phyloP scores from a whole-genome alignment of 257 asterid genomes.

The Nicotiana tabacum region DNA sequence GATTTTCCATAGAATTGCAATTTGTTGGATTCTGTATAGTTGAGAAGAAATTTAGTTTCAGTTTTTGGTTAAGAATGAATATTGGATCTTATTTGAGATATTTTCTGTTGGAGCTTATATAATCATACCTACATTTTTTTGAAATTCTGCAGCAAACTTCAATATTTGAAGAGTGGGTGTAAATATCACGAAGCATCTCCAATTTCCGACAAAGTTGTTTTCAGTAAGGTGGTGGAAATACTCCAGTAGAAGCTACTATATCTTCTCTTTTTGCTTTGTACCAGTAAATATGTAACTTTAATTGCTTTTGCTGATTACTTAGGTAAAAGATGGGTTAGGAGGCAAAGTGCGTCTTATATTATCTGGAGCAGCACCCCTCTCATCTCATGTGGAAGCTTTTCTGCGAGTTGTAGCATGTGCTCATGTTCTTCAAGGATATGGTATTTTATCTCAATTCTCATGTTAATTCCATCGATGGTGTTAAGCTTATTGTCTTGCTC shows the following conservation, averaged over 20 bases:
- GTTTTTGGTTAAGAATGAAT: neutral
- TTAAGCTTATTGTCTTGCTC: neutral
- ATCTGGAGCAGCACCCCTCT: constrained; percentile 99
- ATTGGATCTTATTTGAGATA: constrained; percentile 1
- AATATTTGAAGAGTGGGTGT: constrained; percentile 59
- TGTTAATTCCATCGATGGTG: neutral
- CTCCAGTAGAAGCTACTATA: neutral
- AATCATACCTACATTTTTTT: neutral
- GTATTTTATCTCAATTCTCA: constrained; percentile 36
- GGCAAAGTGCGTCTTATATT: constrained; percentile 82
- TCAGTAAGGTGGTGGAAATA: constrained; percentile 62
- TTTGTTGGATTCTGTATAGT: neutral
- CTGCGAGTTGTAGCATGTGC: constrained; percentile 77
- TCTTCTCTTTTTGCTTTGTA: neutral
- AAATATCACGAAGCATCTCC: constrained; percentile 75
- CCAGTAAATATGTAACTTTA: neutral
- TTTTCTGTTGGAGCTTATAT: neutral
- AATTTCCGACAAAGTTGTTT: constrained; percentile 73
- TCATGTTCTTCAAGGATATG: constrained; percentile 96
- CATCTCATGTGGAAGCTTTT: constrained; percentile 87
- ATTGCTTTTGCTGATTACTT: constrained; percentile 5
- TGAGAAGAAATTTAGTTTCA: neutral
- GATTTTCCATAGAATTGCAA: neutral
- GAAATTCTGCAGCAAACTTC: constrained; percentile 59
- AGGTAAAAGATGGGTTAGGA: constrained; percentile 94